Conservation (phyloP, 805 yeast species). For the Wickerhamiella musiphila region DNA sequence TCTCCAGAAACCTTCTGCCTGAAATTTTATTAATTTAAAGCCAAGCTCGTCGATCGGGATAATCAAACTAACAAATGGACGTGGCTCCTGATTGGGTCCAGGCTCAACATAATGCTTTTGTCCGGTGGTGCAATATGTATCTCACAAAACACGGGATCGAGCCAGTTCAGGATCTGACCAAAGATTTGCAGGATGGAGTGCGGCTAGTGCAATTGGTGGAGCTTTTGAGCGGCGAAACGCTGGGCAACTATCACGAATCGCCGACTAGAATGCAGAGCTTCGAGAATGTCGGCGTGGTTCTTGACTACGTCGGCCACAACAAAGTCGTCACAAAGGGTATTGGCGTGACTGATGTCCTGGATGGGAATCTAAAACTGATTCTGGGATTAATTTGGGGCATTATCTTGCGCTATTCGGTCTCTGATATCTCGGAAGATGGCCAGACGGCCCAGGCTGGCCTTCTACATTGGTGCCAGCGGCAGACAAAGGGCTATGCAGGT, state of each 20-base stretch:
- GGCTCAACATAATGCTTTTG: slow-evolving; percentile 24
- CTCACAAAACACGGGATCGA: slow-evolving; percentile 15
- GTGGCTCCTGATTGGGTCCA: slow-evolving; percentile 24
- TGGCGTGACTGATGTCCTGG: slow-evolving; percentile 72
- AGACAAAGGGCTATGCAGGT: slow-evolving; percentile 23
- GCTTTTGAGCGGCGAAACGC: slow-evolving; percentile 21
- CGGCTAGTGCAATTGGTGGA: slow-evolving; percentile 23
- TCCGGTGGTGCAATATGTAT: slow-evolving; percentile 25
- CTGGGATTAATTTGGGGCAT: slow-evolving; percentile 72
- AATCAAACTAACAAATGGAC: too few relatives aligned
- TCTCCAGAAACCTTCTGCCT: too few relatives aligned
- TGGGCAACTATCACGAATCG: slow-evolving; percentile 20
- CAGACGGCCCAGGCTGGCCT: slow-evolving; percentile 27
- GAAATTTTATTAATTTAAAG: too few relatives aligned
- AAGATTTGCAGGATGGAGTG: slow-evolving; percentile 22
- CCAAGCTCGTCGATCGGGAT: too few relatives aligned
- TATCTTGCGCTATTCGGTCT: slow-evolving; percentile 24
- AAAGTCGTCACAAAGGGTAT: slow-evolving; percentile 23
- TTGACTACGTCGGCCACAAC: slow-evolving; percentile 21
- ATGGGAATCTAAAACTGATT: slow-evolving; percentile 83
- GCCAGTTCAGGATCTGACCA: slow-evolving; percentile 16
- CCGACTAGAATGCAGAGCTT: slow-evolving; percentile 23
- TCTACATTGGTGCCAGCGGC: slow-evolving; percentile 37
- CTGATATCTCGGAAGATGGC: slow-evolving; percentile 25
- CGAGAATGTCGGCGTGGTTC: slow-evolving; percentile 24